Base-by-base conservation (phyloP, 306 rosid species). In the Fragaria nilgerrensis region DNA sequence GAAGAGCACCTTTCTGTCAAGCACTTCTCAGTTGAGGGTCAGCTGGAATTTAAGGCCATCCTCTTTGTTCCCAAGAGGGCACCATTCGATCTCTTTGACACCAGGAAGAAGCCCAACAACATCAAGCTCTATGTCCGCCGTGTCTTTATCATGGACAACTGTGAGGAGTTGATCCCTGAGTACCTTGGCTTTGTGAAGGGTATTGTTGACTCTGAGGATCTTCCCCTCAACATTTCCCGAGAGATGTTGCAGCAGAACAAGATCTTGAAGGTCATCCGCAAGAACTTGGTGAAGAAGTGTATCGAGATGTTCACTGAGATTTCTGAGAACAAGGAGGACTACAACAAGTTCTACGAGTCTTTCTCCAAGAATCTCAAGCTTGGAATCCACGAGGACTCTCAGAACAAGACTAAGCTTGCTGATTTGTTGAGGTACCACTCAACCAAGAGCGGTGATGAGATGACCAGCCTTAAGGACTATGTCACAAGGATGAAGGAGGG, bases 401-500 rank as follows among this genome's bases (percentile, higher is more conserved):
- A 73, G 45, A 94, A 94, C 88, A 94, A 88, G 85, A 11, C 90
- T 4, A 94, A 94, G 90, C 67, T 94, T 3, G 98, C 98, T 74
- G 98, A 92, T 56, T 76, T 94, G 69, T 84, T 94, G 53, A 86
- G 98, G 68, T 94, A 90, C 82, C 97, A 94, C 79, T 92, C 97
- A 49, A 90, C 97, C 29, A 92, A 92, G 88, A 94, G 97, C 1
- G 97, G 97, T 13, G 98, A 94, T 34, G 98, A 94, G 79, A 0
- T 92, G 89, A 94, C 98, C 29, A 94, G 97, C 79, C 84, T 94
- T 8, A 94, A 94, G 89, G 98, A 94, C 65, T 94, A 94, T 0
- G 96, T 94, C 64, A 94, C 98, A 52, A 87, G 98, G 84, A 94
- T 94, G 97, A 94, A 94, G 94, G 98, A 94, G 66, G 97, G 98